Percentiles rank a stretch among this genome's conserved stretches.
Conservation (phyloP, 2,329 filamentous ascomycete genomes). For the Colletotrichum sp. region DNA sequence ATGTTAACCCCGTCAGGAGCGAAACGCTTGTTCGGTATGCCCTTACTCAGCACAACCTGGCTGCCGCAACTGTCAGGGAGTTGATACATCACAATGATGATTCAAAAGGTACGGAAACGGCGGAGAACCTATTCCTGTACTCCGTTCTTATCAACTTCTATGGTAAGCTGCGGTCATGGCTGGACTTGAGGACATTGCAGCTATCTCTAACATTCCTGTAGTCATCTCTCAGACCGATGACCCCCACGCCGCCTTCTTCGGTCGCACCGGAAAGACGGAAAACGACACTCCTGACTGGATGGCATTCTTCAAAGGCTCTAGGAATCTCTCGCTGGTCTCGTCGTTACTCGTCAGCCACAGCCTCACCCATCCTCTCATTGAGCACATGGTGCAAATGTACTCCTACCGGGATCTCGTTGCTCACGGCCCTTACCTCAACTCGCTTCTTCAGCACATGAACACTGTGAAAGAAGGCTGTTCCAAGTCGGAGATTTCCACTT, state of each 20-base stretch:
- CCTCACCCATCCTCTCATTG: background rate
- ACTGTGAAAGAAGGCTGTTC: background rate
- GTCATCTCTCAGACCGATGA: background rate
- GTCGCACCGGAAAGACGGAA: background rate
- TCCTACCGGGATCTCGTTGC: background rate
- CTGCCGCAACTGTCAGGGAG: background rate
- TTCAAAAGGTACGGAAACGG: background rate
- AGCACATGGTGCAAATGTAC: background rate
- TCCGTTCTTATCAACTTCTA: background rate
- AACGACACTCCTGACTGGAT: background rate
- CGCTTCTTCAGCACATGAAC: background rate
- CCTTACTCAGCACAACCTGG: background rate
- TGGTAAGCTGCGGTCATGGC: background rate
- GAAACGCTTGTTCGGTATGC: background rate
- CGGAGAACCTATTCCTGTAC: background rate
- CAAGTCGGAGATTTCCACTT: background rate
- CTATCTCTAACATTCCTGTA: background rate
- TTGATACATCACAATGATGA: background rate
- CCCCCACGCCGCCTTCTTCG: background rate
- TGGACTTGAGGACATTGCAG: background rate
- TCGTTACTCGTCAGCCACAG: background rate
- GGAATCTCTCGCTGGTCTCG: background rate
- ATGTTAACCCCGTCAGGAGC: constrained; percentile 20
- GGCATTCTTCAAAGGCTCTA: background rate
- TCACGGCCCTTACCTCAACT: background rate